Percentiles rank a stretch among this genome's conserved stretches.
Conservation (phyloP, 2,329 filamentous ascomycete species). For the Cercospora brassicicola region DNA sequence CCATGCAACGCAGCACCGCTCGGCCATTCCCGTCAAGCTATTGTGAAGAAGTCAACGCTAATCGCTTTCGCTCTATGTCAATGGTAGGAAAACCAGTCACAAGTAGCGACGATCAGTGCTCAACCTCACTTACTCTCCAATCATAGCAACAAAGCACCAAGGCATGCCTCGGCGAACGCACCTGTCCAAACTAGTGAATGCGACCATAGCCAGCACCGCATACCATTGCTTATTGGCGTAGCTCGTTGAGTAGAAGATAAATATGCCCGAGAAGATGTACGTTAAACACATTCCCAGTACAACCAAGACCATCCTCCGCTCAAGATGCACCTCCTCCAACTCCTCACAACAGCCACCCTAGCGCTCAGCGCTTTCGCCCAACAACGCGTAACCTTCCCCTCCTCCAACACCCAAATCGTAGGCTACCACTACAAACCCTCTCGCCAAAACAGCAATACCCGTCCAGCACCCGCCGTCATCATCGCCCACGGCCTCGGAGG, state of each 20-base stretch:
- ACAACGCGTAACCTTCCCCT: neutral
- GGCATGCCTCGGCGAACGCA: neutral
- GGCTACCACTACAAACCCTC: neutral
- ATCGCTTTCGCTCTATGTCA: neutral
- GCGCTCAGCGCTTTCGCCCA: neutral
- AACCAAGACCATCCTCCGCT: too few relatives aligned
- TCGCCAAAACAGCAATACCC: neutral
- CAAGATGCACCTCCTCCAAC: neutral
- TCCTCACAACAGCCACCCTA: neutral
- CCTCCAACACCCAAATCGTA: neutral
- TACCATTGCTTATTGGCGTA: neutral
- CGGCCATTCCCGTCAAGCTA: neutral
- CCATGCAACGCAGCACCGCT: neutral
- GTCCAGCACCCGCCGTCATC: neutral
- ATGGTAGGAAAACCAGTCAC: neutral
- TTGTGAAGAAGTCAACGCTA: neutral
- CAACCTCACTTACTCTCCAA: neutral
- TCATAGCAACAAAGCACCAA: neutral
- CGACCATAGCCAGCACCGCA: neutral
- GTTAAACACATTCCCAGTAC: too few relatives aligned
- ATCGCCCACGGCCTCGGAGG: neutral
- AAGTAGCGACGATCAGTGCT: neutral
- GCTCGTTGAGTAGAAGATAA: neutral
- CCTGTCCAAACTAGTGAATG: neutral
- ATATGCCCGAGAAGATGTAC: too few relatives aligned